Conservation (phyloP, 176 grass and related monocot species). For the Bromus sterilis region DNA sequence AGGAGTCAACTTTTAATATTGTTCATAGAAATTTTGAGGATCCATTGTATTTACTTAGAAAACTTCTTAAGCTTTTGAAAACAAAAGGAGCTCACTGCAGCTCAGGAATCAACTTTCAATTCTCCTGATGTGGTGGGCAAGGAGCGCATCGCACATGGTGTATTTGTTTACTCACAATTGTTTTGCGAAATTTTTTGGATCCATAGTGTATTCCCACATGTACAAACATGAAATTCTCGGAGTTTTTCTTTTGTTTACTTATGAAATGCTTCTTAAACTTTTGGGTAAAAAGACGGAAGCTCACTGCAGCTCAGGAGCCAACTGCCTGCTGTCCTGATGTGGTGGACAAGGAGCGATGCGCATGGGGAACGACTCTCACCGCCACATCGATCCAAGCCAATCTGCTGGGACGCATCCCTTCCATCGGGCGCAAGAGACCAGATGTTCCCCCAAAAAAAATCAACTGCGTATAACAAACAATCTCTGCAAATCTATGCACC, state of each 20-base stretch:
- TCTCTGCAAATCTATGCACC: not conserved
- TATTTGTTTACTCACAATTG: no score
- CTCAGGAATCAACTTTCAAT: no score
- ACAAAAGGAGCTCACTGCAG: no score
- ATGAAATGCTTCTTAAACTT: not conserved
- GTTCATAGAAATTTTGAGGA: no score
- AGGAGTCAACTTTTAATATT: no score
- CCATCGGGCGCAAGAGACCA: not conserved
- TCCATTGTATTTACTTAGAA: no score
- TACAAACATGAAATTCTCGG: not conserved
- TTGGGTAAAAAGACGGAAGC: not conserved
- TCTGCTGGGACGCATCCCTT: not conserved
- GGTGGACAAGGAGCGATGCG: not conserved
- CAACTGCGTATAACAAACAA: not conserved
- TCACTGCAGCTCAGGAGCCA: not conserved
- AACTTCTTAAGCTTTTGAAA: no score
- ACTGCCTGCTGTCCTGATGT: not conserved
- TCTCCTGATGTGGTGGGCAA: no score
- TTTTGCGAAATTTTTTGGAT: no score
- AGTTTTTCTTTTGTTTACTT: not conserved
- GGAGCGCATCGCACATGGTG: no score
- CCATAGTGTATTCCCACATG: not conserved
- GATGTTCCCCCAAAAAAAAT: not conserved
- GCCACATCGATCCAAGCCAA: not conserved
- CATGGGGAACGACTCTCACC: not conserved